phyloP scores from a whole-genome alignment of 106 monocot genomes.

The Acanthochlamys bracteata region DNA sequence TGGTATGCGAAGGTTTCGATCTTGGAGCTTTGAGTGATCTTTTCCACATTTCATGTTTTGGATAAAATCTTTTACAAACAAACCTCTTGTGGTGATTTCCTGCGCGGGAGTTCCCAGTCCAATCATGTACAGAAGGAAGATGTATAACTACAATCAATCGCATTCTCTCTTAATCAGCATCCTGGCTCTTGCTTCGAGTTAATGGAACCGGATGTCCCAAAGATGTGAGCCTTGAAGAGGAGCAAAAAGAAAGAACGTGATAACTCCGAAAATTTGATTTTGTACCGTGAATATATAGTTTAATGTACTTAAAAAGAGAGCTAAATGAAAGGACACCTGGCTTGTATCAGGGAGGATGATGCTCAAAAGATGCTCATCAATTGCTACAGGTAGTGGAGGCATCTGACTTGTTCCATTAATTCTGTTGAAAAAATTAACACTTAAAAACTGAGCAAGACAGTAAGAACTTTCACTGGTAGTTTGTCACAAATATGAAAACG shows the following conservation, averaged over 20 bases:
- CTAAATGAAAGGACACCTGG: constrained; percentile 17
- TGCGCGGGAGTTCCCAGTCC: not conserved
- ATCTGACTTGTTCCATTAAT: constrained; percentile 51
- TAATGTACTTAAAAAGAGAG: not conserved
- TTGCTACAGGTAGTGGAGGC: constrained; percentile 38
- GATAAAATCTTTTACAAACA: constrained; percentile 5
- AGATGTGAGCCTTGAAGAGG: not conserved
- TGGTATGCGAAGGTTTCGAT: not conserved
- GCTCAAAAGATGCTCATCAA: constrained; percentile 27
- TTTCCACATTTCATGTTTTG: not conserved
- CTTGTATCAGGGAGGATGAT: constrained; percentile 24
- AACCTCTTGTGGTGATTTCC: constrained; percentile 1
- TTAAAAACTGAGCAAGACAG: not conserved
- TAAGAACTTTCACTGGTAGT: no score
- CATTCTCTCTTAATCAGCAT: constrained; percentile 8
- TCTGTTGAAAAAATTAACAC: constrained; percentile 14
- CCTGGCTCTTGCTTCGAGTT: constrained; percentile 25
- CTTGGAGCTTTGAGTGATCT: not conserved
- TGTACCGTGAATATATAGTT: not conserved
- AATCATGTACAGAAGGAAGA: constrained; percentile 12
- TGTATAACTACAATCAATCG: not conserved
- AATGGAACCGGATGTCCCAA: constrained; percentile 3
- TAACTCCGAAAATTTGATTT: not conserved
- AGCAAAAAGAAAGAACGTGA: not conserved
- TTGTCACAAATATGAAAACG: no score